These are phyloP conservation scores for Trichoderma lentiforme DNA, from an alignment of 2,329 filamentous ascomycete species.

Conservation along the genomic window DNA sequence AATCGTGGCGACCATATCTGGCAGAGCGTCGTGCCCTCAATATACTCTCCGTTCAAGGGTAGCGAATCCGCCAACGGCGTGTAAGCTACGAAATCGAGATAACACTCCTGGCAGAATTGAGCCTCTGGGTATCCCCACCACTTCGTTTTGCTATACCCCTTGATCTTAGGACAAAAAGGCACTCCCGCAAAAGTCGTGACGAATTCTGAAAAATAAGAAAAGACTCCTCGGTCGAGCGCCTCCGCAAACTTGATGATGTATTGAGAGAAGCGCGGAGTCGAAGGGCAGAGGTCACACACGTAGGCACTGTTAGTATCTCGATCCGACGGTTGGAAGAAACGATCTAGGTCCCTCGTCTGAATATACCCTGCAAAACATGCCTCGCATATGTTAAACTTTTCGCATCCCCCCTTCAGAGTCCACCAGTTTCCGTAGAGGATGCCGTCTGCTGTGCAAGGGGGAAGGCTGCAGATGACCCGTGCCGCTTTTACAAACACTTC, in stretches of 20 bases:
- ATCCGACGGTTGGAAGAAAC: conserved; percentile 28
- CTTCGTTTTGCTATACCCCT: conserved; percentile 21
- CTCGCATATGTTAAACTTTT: conserved; percentile 30
- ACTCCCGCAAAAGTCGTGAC: conserved; percentile 31
- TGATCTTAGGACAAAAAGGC: conserved; percentile 28
- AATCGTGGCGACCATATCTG: conserved; percentile 39
- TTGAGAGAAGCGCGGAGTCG: conserved; percentile 24
- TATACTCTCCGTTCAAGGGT: conserved; percentile 25
- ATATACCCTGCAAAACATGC: conserved; percentile 34
- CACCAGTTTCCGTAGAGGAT: conserved; percentile 34
- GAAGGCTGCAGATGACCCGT: conserved; percentile 21
- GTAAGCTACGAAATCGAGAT: conserved; percentile 29
- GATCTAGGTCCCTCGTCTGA: conserved; percentile 24
- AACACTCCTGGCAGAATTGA: conserved; percentile 35
- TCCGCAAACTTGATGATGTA: conserved; percentile 29
- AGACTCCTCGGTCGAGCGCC: conserved; percentile 31
- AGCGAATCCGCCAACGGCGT: conserved; percentile 27
- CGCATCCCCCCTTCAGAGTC: conserved; percentile 25
- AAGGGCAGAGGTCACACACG: conserved; percentile 31
- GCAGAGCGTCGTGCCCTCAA: conserved; percentile 30
- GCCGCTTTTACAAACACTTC: conserved; percentile 27
- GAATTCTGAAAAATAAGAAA: conserved; percentile 28
- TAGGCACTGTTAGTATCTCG: conserved; percentile 22
- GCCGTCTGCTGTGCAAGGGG: conserved; percentile 28
- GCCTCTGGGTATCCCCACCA: conserved; percentile 38